Evolutionary conservation across 2,329 filamentous ascomycete genomes (phyloP).

Genomic region (Cladosporium oxysporum): DNA sequence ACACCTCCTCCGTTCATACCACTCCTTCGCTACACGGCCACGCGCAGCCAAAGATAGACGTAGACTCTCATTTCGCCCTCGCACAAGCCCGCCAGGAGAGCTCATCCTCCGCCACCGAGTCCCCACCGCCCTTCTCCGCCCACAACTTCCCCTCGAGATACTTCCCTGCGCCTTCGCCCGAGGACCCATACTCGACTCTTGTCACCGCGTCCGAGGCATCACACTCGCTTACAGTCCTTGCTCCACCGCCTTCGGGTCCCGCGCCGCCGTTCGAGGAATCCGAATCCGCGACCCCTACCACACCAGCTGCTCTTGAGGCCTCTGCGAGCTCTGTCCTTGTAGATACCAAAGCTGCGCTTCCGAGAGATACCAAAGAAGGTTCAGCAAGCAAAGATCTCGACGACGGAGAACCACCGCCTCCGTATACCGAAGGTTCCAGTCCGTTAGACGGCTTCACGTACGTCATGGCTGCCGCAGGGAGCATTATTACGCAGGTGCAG

Average conservation of each 20-base stretch:
- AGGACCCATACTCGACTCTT: constrained; percentile 50
- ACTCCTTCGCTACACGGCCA: constrained; percentile 36
- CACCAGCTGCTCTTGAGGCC: constrained; percentile 34
- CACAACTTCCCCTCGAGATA: constrained; percentile 65
- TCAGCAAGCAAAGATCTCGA: constrained; percentile 62
- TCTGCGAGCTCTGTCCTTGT: constrained; percentile 57
- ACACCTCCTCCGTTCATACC: constrained; percentile 37
- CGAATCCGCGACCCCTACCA: constrained; percentile 36
- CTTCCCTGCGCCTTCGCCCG: constrained; percentile 52
- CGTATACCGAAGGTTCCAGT: constrained; percentile 92
- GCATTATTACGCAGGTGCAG: constrained; percentile 98
- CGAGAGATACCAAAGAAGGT: constrained; percentile 72
- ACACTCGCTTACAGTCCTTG: constrained; percentile 51
- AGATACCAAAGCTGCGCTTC: constrained; percentile 82
- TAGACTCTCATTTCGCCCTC: constrained; percentile 35
- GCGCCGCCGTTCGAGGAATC: constrained; percentile 50
- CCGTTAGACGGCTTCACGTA: constrained; percentile 91
- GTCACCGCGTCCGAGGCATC: constrained; percentile 35
- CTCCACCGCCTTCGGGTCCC: constrained; percentile 39
- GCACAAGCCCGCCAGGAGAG: constrained; percentile 20
- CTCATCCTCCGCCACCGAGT: constrained; percentile 48
- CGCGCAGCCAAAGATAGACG: constrained; percentile 32
- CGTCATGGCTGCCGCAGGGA: constrained; percentile 97
- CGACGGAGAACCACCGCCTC: constrained; percentile 91
- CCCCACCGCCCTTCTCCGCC: constrained; percentile 65